Evolutionary conservation across 2,329 filamentous ascomycete genomes (phyloP).

Genomic region (Claviceps citrina): DNA sequence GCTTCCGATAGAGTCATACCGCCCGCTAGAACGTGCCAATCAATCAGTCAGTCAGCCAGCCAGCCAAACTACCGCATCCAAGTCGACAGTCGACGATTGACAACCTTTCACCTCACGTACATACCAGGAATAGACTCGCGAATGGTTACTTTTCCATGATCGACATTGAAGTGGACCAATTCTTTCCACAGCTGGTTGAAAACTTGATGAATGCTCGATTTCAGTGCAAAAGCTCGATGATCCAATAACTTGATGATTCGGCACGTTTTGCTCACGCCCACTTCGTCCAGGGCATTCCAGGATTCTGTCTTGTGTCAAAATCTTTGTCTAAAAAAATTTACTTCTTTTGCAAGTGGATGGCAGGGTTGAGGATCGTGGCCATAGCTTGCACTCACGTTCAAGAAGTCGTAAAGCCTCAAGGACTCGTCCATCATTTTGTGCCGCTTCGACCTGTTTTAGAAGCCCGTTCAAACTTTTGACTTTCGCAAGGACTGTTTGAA

Average conservation of each 20-base stretch:
- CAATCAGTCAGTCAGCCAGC: constrained; percentile 8
- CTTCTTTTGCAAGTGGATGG: background rate
- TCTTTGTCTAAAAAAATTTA: background rate
- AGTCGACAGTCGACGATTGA: background rate
- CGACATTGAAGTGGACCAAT: constrained; percentile 47
- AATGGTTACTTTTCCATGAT: constrained; percentile 40
- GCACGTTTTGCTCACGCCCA: constrained; percentile 46
- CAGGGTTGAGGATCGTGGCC: background rate
- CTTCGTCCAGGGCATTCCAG: constrained; percentile 39
- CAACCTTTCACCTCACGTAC: constrained; percentile 2
- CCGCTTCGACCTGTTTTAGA: constrained; percentile 44
- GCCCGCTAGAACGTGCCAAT: constrained; percentile 24
- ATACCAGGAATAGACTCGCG: constrained; percentile 34
- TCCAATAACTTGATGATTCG: constrained; percentile 51
- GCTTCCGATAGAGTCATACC: constrained; percentile 39
- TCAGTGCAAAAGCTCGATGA: constrained; percentile 49
- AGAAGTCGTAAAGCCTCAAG: constrained; percentile 42
- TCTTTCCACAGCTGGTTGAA: constrained; percentile 57
- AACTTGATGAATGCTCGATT: constrained; percentile 47
- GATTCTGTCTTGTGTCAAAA: constrained; percentile 27
- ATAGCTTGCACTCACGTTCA: constrained; percentile 30
- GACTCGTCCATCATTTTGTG: constrained; percentile 37
- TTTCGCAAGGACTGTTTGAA: constrained; percentile 33
- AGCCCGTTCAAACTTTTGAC: constrained; percentile 45
- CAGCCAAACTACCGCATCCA: background rate